phyloP scores from a whole-genome alignment of 1,284 basidiomycete genomes.

The Leccinum griseonigrum region DNA sequence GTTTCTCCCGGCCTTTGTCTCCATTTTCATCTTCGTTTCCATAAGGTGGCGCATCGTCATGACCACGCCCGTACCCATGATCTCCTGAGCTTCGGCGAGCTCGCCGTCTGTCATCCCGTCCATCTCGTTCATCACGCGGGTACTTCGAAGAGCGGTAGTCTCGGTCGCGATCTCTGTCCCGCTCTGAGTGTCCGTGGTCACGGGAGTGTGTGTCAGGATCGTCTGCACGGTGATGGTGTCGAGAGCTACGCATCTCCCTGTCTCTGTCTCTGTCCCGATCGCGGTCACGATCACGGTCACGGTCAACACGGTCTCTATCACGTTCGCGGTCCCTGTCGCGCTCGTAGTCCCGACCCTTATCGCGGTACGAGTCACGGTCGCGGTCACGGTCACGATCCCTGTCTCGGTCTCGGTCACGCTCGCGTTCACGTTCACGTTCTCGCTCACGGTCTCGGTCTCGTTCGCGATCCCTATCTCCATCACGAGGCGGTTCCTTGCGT shows the following conservation, averaged over 20 bases:
- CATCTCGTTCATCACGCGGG: slow-evolving; percentile 48
- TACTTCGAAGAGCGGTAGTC: slow-evolving; percentile 42
- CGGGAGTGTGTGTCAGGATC: slow-evolving; percentile 41
- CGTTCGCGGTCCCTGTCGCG: slow-evolving; percentile 40
- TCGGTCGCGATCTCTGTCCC: slow-evolving; percentile 48
- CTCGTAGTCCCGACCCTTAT: slow-evolving; percentile 34
- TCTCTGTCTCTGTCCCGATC: slow-evolving; percentile 45
- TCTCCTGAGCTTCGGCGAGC: slow-evolving; percentile 36
- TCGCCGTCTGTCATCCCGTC: slow-evolving; percentile 42
- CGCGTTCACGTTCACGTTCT: slow-evolving; percentile 37
- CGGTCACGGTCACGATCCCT: slow-evolving; percentile 35
- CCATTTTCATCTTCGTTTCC: slow-evolving; percentile 36
- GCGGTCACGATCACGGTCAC: slow-evolving; percentile 29
- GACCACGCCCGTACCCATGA: slow-evolving; percentile 32
- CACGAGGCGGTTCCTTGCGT: slow-evolving; percentile 66
- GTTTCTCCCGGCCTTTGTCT: slow-evolving; percentile 38
- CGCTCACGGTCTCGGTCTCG: slow-evolving; percentile 43
- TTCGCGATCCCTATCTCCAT: slow-evolving; percentile 40
- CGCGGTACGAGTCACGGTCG: slow-evolving; percentile 32
- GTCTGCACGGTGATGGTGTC: slow-evolving; percentile 30
- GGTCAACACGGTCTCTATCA: slow-evolving; percentile 40
- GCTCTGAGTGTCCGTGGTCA: slow-evolving; percentile 30
- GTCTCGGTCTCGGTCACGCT: slow-evolving; percentile 42
- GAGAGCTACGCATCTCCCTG: slow-evolving; percentile 30
- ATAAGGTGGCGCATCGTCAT: slow-evolving; percentile 41